Base-by-base conservation (phyloP, 116 monocot species). In the Zostera marina region DNA sequence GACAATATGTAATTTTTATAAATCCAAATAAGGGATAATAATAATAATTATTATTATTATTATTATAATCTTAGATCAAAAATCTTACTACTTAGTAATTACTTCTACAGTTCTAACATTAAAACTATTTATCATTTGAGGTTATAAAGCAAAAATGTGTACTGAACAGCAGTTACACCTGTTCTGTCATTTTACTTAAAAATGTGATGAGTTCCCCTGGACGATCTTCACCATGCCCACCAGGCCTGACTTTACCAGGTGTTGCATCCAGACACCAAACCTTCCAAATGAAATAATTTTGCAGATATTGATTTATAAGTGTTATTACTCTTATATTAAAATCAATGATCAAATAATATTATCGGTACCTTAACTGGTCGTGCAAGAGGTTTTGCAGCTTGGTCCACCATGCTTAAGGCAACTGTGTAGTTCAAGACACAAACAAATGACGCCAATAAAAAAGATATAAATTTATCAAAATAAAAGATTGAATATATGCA, bases 331-430 rank as follows among this genome's bases (percentile, higher is more conserved):
- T 51, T 20, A 21, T 9, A 51, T 51, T 51, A 8, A 51, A 51
- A 51, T 21, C 16, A 4, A 22, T 42, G 40, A 17, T 3, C 24
- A 48, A 24, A 45, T 25, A 59, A 15, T 14, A n/a, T 47, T n/a
- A 44, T 70, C 69, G 32, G 32, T 79, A 94, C 94, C 75, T 63
- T 76, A 47, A 88, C 88, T 66, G 88, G 94, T 38, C 94, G 72
- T 59, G 94, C 94, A 72, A 94, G 80, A 68, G 94, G 94, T 70
- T 94, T 94, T 64, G 94, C 94, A 64, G 94, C 94, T 78, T 94
- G 94, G 57, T 94, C 85, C 69, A 88, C 81, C 93, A 93, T 93
- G 71, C 93, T 93, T 49, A 93, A 62, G 19, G 79, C 87, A 68
- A 84, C 92, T 87, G 61, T 61, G 72, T 32, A 21, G 20, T 25